Base-by-base conservation (phyloP, 306 rosid species). In the Gleditsia sinensis region DNA sequence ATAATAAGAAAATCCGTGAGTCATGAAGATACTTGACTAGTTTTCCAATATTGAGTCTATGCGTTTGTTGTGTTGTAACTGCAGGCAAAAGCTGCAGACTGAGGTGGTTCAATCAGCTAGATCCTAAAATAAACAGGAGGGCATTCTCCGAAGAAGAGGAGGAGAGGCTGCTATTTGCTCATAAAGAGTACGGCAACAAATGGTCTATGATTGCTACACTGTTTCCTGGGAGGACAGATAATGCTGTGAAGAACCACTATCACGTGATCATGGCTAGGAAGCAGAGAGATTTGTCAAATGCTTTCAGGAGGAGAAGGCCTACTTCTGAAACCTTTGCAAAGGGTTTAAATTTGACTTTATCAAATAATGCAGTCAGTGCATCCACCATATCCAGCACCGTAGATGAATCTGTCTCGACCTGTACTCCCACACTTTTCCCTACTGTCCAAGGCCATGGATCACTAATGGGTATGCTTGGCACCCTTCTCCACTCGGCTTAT, bases 231-330 rank as follows among this genome's bases (percentile, higher is more conserved):
- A 87, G 98, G 57, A 93, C 98, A 19, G 98, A 93, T 75, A 93
- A 93, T 77, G 91, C 96, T 59, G 98, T 93, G 53, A 93, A 93
- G 92, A 93, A 93, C 66, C 98, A 93, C 59, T 93, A 96, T 96
- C 98, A 93, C 56, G 97, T 93, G 36, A 86, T 93, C 56, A 93
- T 90, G 96, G 95, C 98, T 8, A 81, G 96, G 53, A 93, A 83
- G 68, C 87, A 84, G 30, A 83, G 97, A 71, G 95, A 93, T 48
- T 81, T 87, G 9, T 84, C 89, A 55, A 71, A 76, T 42, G 78
- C 71, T 59, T 84, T 67, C 50, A 75, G 89, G 76, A 93, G 87
- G 80, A 85, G 96, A 78, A 93, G 81, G 23, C 74, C 80, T 5
- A 11, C 33, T 72, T 58, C 67, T 63, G 50, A 62, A 37, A 45